Evolutionary conservation across 768 basidiomycete genomes (phyloP).

Genomic region (Clavaria fumosa): DNA sequence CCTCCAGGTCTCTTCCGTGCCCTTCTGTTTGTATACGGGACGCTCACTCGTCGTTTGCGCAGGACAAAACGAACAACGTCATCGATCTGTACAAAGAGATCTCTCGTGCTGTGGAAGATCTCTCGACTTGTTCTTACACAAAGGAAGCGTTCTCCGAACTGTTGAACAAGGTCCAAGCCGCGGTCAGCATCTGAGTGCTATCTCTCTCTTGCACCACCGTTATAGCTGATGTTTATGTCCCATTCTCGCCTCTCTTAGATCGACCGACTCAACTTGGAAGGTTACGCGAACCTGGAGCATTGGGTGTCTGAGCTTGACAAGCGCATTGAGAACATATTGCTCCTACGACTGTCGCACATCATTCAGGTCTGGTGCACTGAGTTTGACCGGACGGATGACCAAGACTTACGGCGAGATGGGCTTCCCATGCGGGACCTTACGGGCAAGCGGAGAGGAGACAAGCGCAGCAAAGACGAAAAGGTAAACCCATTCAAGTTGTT

Average conservation of each 20-base stretch:
- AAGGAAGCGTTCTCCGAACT: slow-evolving; percentile 69
- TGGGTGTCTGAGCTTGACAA: slow-evolving; percentile 80
- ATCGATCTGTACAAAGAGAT: slow-evolving; percentile 88
- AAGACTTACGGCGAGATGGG: slow-evolving; percentile 39
- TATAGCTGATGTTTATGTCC: slow-evolving; percentile 3
- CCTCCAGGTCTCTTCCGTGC: slow-evolving; percentile 43
- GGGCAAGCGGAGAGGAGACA: slow-evolving; percentile 57
- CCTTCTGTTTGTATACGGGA: slow-evolving; percentile 1
- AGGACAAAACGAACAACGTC: slow-evolving; percentile 91
- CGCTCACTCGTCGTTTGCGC: background rate
- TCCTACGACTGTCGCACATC: slow-evolving; percentile 59
- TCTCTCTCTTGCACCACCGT: background rate
- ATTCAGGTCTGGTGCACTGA: slow-evolving; percentile 81
- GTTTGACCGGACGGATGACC: slow-evolving; percentile 66
- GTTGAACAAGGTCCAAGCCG: slow-evolving; percentile 67
- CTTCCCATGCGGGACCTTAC: slow-evolving; percentile 34
- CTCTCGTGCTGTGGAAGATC: slow-evolving; percentile 68
- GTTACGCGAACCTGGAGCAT: slow-evolving; percentile 84
- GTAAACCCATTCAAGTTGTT: slow-evolving; percentile 19
- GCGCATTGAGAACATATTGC: slow-evolving; percentile 68
- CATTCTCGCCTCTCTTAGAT: slow-evolving; percentile 32
- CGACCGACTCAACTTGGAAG: slow-evolving; percentile 88
- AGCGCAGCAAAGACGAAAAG: slow-evolving; percentile 68
- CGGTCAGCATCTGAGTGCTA: slow-evolving; percentile 32
- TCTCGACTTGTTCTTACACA: slow-evolving; percentile 76